Evolutionary conservation across 208 protist genomes (phyloP).

Genomic region (Hexamita inflata): DNA sequence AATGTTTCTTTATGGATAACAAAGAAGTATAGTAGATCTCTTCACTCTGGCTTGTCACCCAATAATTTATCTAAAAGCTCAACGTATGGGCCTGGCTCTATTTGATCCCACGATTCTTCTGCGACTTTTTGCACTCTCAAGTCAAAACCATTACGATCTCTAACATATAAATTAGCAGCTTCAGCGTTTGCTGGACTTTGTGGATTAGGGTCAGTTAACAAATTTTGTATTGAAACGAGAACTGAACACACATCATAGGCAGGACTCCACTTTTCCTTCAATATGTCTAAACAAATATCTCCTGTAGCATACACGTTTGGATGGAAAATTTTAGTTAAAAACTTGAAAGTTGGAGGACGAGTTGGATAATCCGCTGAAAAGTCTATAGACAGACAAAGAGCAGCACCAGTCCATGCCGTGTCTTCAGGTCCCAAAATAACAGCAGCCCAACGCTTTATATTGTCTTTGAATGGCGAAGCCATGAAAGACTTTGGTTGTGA

Average conservation of each 20-base stretch:
- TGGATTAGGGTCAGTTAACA: slow-evolving; percentile 97
- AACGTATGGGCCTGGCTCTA: neutral
- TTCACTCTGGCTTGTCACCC: neutral
- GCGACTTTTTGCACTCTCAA: neutral
- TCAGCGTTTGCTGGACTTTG: slow-evolving; percentile 90
- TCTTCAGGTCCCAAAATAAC: slow-evolving; percentile 49
- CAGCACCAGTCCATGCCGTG: slow-evolving; percentile 49
- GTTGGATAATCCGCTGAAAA: slow-evolving; percentile 52
- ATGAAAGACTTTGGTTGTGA: slow-evolving; percentile 38
- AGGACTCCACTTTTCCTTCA: slow-evolving; percentile 78
- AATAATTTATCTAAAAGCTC: slow-evolving; percentile 10
- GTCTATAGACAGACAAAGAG: slow-evolving; percentile 40
- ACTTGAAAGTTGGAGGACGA: slow-evolving; percentile 46
- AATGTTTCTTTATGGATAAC: too few species aligned
- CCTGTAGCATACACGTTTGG: slow-evolving; percentile 78
- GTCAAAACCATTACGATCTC: slow-evolving; percentile 27
- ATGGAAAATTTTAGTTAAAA: slow-evolving; percentile 51
- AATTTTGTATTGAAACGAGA: slow-evolving; percentile 93
- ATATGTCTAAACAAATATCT: slow-evolving; percentile 94
- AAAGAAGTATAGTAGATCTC: too few species aligned
- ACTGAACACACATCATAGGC: slow-evolving; percentile 91
- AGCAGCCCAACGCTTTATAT: slow-evolving; percentile 45
- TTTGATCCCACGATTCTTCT: slow-evolving; percentile 10
- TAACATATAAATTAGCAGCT: slow-evolving; percentile 70
- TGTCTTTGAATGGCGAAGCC: slow-evolving; percentile 42